phyloP scores from a whole-genome alignment of 1,139 yeast species.

The Nakaseomyces sp. region DNA sequence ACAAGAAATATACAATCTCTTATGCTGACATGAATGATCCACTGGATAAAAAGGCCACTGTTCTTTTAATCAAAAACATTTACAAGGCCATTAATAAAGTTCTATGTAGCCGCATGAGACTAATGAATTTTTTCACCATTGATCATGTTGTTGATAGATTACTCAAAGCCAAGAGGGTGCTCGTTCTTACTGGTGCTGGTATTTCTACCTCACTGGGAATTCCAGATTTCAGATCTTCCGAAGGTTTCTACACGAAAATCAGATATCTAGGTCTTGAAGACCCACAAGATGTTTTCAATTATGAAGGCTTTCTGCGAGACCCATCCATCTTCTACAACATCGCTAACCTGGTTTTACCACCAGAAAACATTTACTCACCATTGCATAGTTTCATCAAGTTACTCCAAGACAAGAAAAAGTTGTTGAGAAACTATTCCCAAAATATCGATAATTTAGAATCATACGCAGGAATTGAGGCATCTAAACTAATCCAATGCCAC shows the following conservation, averaged over 20 bases:
- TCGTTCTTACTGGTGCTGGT: slow-evolving; percentile 93
- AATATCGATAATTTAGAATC: slow-evolving; percentile 88
- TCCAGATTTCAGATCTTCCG: slow-evolving; percentile 87
- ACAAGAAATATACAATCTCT: slow-evolving; percentile 9
- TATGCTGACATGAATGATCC: slow-evolving; percentile 29
- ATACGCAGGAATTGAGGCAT: slow-evolving; percentile 64
- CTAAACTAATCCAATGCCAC: slow-evolving; percentile 82
- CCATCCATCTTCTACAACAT: slow-evolving; percentile 79
- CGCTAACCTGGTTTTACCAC: slow-evolving; percentile 83
- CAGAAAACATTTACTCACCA: slow-evolving; percentile 62
- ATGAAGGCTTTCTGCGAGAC: slow-evolving; percentile 60
- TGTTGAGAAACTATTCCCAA: slow-evolving; percentile 85
- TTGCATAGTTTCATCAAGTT: slow-evolving; percentile 74
- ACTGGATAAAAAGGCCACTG: slow-evolving; percentile 37
- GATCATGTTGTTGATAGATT: slow-evolving; percentile 51
- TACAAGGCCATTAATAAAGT: slow-evolving; percentile 56
- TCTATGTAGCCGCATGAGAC: slow-evolving; percentile 42
- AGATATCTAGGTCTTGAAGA: slow-evolving; percentile 66
- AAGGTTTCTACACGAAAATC: slow-evolving; percentile 74
- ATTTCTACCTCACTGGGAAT: slow-evolving; percentile 87
- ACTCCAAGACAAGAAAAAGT: slow-evolving; percentile 66
- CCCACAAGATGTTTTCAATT: slow-evolving; percentile 90
- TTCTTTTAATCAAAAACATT: slow-evolving; percentile 42
- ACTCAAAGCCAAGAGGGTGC: slow-evolving; percentile 46
- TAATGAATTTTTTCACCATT: slow-evolving; percentile 45